phyloP scores from a whole-genome alignment of 441 rosid species.

The Bruguiera hainesii region DNA sequence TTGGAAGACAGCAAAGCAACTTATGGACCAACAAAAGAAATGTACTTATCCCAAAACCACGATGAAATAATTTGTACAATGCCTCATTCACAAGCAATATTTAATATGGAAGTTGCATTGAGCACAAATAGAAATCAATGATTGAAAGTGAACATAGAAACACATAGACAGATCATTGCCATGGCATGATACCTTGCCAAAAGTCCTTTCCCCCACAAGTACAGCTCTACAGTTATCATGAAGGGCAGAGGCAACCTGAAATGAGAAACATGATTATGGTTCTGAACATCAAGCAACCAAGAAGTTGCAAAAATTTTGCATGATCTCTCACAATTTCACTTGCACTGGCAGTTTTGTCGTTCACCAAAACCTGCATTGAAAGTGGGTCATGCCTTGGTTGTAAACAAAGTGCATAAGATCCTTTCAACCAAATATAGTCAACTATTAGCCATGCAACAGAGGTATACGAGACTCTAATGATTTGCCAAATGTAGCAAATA shows the following conservation, averaged over 20 bases:
- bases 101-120: neutral
- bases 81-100: neutral
- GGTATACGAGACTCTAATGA: neutral
- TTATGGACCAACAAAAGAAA: neutral
- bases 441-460: neutral
- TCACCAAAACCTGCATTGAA: constrained; percentile 71
- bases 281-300: constrained; percentile 2
- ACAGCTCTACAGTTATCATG: constrained; percentile 58
- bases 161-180: constrained; percentile 1
- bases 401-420: constrained; percentile 5
- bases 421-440: constrained; percentile 3
- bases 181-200: constrained; percentile 64
- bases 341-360: constrained; percentile 86
- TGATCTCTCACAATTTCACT: constrained; percentile 81
- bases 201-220: constrained; percentile 88
- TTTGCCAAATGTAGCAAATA: neutral
- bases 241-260: constrained; percentile 96
- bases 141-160: neutral
- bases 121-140: neutral
- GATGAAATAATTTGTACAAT: neutral
- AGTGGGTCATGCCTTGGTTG: constrained; percentile 4
- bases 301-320: constrained; percentile 4
- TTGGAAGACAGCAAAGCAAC: neutral
- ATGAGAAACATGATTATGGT: constrained; percentile 14
- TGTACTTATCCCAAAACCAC: neutral